Evolutionary conservation across 2,329 filamentous ascomycete species (phyloP).

Genomic region (Aschersonia sp.): DNA sequence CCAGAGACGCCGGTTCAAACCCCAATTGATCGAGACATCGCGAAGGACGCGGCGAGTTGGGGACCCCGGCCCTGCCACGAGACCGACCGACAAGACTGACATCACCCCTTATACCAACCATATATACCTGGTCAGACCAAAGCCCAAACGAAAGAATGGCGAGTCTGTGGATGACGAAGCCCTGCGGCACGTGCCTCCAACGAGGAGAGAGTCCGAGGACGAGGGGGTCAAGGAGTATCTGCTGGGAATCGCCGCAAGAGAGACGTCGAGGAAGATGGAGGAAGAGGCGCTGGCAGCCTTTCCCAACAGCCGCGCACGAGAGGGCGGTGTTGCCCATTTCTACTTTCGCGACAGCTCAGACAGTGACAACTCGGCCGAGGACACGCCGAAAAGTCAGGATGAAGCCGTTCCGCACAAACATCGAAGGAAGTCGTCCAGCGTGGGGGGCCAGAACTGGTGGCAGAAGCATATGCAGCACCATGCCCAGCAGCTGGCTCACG

Average conservation of each 20-base stretch:
- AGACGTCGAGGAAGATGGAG: conserved; percentile 65
- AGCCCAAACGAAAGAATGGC: conserved; percentile 19
- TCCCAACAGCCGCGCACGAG: conserved; percentile 53
- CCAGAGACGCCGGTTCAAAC: conserved; percentile 46
- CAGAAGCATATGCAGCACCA: conserved; percentile 70
- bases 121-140: conserved; percentile 34
- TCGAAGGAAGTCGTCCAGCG: conserved; percentile 46
- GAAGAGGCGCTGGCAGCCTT: conserved; percentile 66
- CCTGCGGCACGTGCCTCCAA: conserved; percentile 20
- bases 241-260: conserved; percentile 63
- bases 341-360: conserved; percentile 49
- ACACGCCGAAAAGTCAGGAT: conserved; percentile 17
- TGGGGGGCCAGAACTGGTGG: conserved; percentile 51
- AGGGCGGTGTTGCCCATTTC: conserved; percentile 59
- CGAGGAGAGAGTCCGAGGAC: conserved; percentile 56
- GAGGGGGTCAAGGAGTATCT: conserved; percentile 64
- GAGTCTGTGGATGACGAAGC: conserved; percentile 14
- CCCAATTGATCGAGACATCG: conserved; percentile 70
- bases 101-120: conserved; percentile 49
- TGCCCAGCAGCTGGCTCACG: conserved; percentile 47
- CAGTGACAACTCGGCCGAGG: conserved; percentile 32
- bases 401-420: conserved; percentile 13
- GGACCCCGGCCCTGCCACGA: conserved; percentile 46
- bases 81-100: conserved; percentile 56
- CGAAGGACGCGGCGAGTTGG: conserved; percentile 54